These are phyloP conservation scores for Diplotaxis tenuifolia DNA, from an alignment of 345 rosid species.

Conservation along the genomic window DNA sequence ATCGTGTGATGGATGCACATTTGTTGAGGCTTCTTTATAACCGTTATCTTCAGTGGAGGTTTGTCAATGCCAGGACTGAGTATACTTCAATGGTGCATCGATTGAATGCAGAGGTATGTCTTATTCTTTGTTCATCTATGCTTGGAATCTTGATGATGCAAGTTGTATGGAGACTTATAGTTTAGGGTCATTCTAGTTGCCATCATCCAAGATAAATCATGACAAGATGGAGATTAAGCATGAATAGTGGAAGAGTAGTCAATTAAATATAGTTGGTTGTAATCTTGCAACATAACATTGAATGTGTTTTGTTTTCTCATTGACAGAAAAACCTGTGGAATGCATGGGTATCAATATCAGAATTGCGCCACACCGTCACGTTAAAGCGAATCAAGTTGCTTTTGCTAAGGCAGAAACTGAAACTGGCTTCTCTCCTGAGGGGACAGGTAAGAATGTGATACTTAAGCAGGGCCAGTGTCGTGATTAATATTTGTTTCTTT, in stretches of 20 bases:
- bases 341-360: constrained; percentile 64
- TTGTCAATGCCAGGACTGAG: constrained; percentile 85
- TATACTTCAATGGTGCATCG: constrained; percentile 59
- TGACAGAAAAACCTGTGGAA: constrained; percentile 67
- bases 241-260: constrained; percentile 3
- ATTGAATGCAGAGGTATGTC: constrained; percentile 74
- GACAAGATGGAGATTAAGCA: neutral
- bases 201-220: neutral
- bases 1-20: constrained; percentile 71
- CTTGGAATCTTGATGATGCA: constrained; percentile 7
- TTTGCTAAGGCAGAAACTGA: constrained; percentile 70
- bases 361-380: constrained; percentile 77
- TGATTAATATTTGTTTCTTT: neutral
- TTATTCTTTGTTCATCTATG: neutral
- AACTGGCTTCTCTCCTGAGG: constrained; percentile 61
- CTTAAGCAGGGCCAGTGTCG: neutral
- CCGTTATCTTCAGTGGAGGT: constrained; percentile 83
- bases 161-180: neutral
- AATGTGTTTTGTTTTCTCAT: constrained; percentile 11
- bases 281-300: constrained; percentile 8
- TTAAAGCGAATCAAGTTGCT: constrained; percentile 69
- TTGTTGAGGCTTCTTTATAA: constrained; percentile 76
- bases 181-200: constrained; percentile 10
- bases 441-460: constrained; percentile 63
- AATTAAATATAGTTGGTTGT: neutral